phyloP scores from a whole-genome alignment of 2,329 filamentous ascomycete genomes.

The Neonectria hederae region DNA sequence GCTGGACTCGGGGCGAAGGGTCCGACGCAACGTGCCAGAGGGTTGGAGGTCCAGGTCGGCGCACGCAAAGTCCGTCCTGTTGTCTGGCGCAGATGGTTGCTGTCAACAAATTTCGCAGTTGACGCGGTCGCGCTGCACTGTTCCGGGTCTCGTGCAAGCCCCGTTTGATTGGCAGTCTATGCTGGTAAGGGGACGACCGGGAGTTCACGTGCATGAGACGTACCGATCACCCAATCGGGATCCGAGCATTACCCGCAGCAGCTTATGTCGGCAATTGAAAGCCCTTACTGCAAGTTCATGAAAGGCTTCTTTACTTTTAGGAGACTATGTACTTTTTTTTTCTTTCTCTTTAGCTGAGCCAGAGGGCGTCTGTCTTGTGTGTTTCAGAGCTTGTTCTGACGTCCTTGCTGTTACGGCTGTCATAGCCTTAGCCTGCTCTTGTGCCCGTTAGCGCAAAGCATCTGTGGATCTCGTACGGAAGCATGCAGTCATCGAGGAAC shows the following conservation, averaged over 20 bases:
- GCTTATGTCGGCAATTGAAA: constrained; percentile 6
- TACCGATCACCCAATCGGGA: constrained; percentile 26
- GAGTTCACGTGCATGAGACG: constrained; percentile 40
- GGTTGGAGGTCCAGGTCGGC: constrained; percentile 26
- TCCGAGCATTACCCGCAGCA: constrained; percentile 38
- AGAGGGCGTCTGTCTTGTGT: background rate
- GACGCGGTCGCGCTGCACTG: constrained; percentile 37
- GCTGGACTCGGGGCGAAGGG: constrained; percentile 12
- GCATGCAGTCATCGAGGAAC: background rate
- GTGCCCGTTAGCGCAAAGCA: constrained; percentile 8
- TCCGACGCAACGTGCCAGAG: constrained; percentile 16
- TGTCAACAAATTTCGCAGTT: constrained; percentile 44
- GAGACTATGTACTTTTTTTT: too few relatives aligned
- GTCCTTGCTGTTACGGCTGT: constrained; percentile 16
- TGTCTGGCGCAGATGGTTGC: constrained; percentile 38
- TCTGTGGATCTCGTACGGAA: constrained; percentile 11
- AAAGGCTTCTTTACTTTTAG: background rate
- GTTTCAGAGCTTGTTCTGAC: constrained; percentile 4
- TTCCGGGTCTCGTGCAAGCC: constrained; percentile 35
- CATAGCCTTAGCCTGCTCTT: constrained; percentile 11
- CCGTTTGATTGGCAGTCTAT: constrained; percentile 43
- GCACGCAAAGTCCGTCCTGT: constrained; percentile 20
- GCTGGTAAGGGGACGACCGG: constrained; percentile 37
- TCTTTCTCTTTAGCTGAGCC: too few relatives aligned
- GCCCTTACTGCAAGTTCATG: background rate